Percentiles rank a stretch among this genome's conserved stretches.
Conservation (phyloP, 1,139 yeast genomes). For the Blastobotrys persicus region DNA sequence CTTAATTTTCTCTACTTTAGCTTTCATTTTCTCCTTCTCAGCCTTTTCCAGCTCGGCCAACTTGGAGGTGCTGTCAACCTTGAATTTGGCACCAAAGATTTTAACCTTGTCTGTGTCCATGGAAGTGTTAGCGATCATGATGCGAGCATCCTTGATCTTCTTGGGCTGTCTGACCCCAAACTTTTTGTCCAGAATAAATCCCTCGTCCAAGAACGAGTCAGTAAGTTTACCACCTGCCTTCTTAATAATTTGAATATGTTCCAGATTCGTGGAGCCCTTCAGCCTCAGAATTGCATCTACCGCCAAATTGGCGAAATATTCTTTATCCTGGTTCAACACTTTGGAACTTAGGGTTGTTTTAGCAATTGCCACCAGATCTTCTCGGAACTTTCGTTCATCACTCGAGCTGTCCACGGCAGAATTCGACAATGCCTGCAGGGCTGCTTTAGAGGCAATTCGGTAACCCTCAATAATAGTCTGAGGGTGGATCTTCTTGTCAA, state of each 20-base stretch:
- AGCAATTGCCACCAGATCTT: constrained; percentile 82
- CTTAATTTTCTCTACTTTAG: constrained; percentile 83
- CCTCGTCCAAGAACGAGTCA: constrained; percentile 94
- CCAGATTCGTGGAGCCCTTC: constrained; percentile 91
- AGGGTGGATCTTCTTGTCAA: constrained; percentile 93
- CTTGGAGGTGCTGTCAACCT: constrained; percentile 92
- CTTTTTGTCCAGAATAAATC: constrained; percentile 84
- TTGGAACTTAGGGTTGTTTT: constrained; percentile 92
- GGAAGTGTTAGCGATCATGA: constrained; percentile 91
- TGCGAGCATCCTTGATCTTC: constrained; percentile 74
- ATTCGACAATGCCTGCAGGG: constrained; percentile 73
- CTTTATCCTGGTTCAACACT: constrained; percentile 91
- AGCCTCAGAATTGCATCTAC: constrained; percentile 92
- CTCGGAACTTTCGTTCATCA: constrained; percentile 61
- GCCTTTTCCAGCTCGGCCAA: constrained; percentile 95
- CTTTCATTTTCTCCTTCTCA: constrained; percentile 89
- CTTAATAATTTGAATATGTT: constrained; percentile 89
- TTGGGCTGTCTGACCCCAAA: constrained; percentile 96
- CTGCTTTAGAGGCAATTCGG: constrained; percentile 82
- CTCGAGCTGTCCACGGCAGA: constrained; percentile 73
- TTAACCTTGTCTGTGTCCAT: constrained; percentile 98
- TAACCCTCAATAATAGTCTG: constrained; percentile 96
- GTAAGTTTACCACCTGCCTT: constrained; percentile 89
- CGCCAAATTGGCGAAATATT: constrained; percentile 81
- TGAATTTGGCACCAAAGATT: constrained; percentile 95